Conservation (phyloP, 345 rosid species). For the Lepidium didymum region DNA sequence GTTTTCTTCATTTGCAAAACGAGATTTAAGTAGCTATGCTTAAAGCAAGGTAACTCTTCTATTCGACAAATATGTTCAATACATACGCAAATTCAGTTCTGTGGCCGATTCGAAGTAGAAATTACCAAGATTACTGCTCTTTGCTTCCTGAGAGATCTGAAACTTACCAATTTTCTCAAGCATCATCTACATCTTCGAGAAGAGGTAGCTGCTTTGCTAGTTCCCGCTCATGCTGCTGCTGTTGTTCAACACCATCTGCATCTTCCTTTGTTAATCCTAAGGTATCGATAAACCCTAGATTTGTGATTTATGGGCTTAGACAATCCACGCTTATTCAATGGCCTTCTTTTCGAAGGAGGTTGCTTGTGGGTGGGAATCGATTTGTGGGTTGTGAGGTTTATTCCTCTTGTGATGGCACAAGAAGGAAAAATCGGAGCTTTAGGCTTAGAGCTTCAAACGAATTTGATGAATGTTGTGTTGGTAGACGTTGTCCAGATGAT, state of each 20-base stretch:
- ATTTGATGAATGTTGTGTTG: slow-evolving; percentile 10
- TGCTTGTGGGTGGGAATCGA: slow-evolving; percentile 41
- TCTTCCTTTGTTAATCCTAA: slow-evolving; percentile 29
- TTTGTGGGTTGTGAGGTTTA: slow-evolving; percentile 39
- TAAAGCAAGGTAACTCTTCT: not conserved
- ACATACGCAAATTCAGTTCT: slow-evolving; percentile 42
- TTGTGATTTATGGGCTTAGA: slow-evolving; percentile 48
- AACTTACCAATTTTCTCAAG: slow-evolving; percentile 12
- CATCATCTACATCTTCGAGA: slow-evolving; percentile 9
- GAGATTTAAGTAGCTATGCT: not conserved
- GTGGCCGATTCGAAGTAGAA: slow-evolving; percentile 38
- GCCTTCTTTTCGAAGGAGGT: slow-evolving; percentile 52
- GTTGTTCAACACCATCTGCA: slow-evolving; percentile 1
- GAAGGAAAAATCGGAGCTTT: slow-evolving; percentile 39
- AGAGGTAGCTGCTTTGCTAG: slow-evolving; percentile 25
- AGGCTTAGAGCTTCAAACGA: slow-evolving; percentile 34
- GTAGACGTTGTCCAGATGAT: slow-evolving; percentile 35
- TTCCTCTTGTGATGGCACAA: slow-evolving; percentile 31
- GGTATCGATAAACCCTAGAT: slow-evolving; percentile 36
- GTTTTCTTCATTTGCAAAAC: not conserved
- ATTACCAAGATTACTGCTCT: slow-evolving; percentile 45
- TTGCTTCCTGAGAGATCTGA: slow-evolving; percentile 44
- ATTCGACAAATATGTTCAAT: slow-evolving; percentile 33
- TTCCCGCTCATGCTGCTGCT: slow-evolving; percentile 34
- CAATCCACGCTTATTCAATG: slow-evolving; percentile 67